Base-by-base conservation (phyloP, 176 grass and related monocot species). In the Triticum turgidum region DNA sequence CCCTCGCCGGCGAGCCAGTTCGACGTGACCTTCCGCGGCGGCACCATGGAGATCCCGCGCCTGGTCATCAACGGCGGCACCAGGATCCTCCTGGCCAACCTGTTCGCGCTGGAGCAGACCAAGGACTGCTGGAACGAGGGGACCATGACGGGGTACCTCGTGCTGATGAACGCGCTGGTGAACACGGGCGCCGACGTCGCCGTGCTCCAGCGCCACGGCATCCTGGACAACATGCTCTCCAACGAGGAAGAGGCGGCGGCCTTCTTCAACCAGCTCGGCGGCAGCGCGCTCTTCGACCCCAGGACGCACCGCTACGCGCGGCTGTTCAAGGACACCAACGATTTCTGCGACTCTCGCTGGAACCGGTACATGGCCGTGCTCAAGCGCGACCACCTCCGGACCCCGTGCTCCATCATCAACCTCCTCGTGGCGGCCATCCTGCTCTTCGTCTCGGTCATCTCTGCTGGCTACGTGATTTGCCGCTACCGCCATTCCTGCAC, bases 331-430 rank as follows among this genome's bases (percentile, higher is more conserved):
- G 33, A 78, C 76, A 5, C 76, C 76, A 78, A 78, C 30, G 76
- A 79, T 20, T 38, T 63, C 56, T 62, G 77, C 21, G 61, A 63
- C 30, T 56, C 29, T 29, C 49, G 75, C 9, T 77, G 27, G 75
- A 77, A 77, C 75, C 75, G 30, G 18, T 77, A 77, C 51, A n/a
- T 77, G 49, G 44, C 42, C 24, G 22, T 76, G 73, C 44, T 76
- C 41, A 59, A 9, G 51, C 49, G 51, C 30, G 29, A 78, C 52
- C 76, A 59, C 76, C 51, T 78, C 58, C 6, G 34, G 7, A 39
- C 47, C 6, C 34, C 77, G 3, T 41, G 34, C 56, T 63, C 56
- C 56, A 62, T 80, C 59, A 63, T 64, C 77, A 42, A 38, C 35
- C 77, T 80, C n/a, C 35, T 44, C 78, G 59, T 22, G 5, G 77